Conservation (phyloP, 352 stramenopile genomes). For the Phytophthora syringae region DNA sequence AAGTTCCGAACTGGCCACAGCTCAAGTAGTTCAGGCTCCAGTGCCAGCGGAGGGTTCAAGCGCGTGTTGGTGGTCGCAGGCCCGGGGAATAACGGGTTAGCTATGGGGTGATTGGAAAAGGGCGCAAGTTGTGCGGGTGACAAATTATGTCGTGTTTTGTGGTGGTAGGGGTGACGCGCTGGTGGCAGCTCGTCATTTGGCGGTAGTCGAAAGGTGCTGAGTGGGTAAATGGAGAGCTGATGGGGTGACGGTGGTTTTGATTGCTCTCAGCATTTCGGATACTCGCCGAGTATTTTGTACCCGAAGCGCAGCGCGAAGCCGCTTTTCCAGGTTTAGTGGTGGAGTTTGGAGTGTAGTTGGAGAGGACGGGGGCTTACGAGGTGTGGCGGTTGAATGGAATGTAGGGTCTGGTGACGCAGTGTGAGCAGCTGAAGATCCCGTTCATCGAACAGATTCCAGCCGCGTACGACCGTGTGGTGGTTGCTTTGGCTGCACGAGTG, state of each 20-base stretch:
- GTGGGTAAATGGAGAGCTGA: not conserved
- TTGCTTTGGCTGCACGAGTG: not conserved
- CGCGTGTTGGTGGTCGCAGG: constrained; percentile 94
- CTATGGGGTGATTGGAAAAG: too few species aligned
- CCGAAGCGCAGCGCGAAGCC: constrained; percentile 89
- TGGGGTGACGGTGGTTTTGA: not conserved
- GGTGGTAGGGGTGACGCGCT: constrained; percentile 95
- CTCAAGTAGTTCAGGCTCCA: too few species aligned
- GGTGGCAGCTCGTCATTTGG: constrained; percentile 97
- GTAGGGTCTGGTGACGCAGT: constrained; percentile 81
- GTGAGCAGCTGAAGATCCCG: constrained; percentile 78
- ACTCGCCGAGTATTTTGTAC: constrained; percentile 94
- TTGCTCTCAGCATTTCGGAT: constrained; percentile 94
- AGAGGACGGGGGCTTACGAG: not conserved
- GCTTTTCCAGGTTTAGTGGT: constrained; percentile 69
- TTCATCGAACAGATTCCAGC: constrained; percentile 64
- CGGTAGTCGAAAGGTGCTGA: constrained; percentile 45
- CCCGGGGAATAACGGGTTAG: constrained; percentile 98
- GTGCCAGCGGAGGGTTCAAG: constrained; percentile 18
- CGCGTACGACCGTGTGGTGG: constrained; percentile 37
- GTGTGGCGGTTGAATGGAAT: not conserved
- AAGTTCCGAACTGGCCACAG: too few species aligned
- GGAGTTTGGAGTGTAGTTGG: not conserved
- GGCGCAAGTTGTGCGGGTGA: too few species aligned
- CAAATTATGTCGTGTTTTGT: too few species aligned